These are phyloP conservation scores for Cladosporium sp. DNA, from an alignment of 2,329 filamentous ascomycete species.

Conservation along the genomic window DNA sequence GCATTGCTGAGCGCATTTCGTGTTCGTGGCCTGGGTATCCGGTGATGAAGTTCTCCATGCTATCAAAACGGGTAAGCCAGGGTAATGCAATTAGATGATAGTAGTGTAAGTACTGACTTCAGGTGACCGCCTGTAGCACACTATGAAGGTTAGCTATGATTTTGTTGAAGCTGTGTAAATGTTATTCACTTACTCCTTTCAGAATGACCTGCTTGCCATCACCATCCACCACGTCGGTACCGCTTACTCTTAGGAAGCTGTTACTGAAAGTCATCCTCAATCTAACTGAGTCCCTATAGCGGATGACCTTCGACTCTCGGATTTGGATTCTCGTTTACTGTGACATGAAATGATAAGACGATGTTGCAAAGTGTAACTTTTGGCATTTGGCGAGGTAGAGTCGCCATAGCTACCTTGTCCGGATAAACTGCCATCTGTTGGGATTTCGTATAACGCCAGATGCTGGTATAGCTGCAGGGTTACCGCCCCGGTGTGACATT, in stretches of 20 bases:
- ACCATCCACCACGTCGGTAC: slow-evolving; percentile 40
- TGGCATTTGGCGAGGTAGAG: too few relatives aligned
- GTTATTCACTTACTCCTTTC: slow-evolving; percentile 36
- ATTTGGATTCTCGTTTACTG: too few relatives aligned
- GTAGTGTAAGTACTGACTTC: slow-evolving; percentile 15
- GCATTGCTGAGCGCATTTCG: slow-evolving; percentile 49
- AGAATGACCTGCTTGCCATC: slow-evolving; percentile 42
- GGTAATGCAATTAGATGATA: too few relatives aligned
- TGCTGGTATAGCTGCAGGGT: neutral
- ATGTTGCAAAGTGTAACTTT: too few relatives aligned
- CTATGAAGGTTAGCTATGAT: neutral
- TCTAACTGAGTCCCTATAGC: neutral
- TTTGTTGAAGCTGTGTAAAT: slow-evolving; percentile 32
- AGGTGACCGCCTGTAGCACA: slow-evolving; percentile 14
- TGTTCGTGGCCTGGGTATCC: slow-evolving; percentile 56
- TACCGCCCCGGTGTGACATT: neutral
- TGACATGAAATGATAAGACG: too few relatives aligned
- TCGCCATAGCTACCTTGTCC: too few relatives aligned
- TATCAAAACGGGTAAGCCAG: slow-evolving; percentile 19
- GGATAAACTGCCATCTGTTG: too few relatives aligned
- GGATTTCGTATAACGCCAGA: neutral
- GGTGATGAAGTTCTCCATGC: slow-evolving; percentile 54
- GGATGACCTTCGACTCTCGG: neutral
- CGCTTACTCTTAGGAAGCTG: slow-evolving; percentile 36
- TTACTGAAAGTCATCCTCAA: slow-evolving; percentile 12